Percentiles rank a stretch among this genome's conserved stretches.
Evolutionary conservation across 1,284 basidiomycete species (phyloP).

Genomic region (Tylopilus sp.): DNA sequence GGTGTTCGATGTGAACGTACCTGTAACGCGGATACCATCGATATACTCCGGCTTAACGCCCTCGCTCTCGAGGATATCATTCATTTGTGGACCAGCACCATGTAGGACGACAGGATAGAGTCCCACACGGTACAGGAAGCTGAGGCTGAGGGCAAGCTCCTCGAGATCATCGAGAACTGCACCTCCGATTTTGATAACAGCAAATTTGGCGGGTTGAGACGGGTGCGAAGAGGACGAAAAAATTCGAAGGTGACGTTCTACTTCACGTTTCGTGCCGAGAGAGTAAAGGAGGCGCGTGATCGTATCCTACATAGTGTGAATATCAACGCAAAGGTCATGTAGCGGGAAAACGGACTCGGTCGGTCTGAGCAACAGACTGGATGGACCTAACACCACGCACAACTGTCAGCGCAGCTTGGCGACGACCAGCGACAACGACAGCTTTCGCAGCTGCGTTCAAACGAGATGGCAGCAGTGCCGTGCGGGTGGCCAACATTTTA

Average conservation of each 20-base stretch:
- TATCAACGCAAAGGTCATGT: conserved; percentile 14
- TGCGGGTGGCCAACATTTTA: conserved; percentile 40
- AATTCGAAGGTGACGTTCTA: conserved; percentile 95
- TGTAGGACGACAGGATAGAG: conserved; percentile 96
- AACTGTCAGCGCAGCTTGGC: conserved; percentile 56
- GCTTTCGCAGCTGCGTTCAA: conserved; percentile 40
- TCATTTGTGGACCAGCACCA: conserved; percentile 95
- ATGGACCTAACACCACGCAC: conserved; percentile 46
- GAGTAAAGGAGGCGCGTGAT: conserved; percentile 95
- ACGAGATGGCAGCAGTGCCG: conserved; percentile 29
- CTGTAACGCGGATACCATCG: conserved; percentile 95
- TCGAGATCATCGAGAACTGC: conserved; percentile 92
- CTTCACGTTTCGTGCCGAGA: conserved; percentile 94
- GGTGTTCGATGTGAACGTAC: conserved; percentile 52
- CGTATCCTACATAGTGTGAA: conserved; percentile 80
- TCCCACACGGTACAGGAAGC: conserved; percentile 94
- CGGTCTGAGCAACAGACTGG: conserved; percentile 48
- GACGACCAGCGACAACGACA: conserved; percentile 59
- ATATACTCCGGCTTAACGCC: conserved; percentile 95
- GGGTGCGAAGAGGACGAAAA: conserved; percentile 91
- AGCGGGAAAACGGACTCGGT: conserved; percentile 38
- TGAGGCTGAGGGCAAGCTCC: conserved; percentile 91
- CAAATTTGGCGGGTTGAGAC: conserved; percentile 89
- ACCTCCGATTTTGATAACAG: conserved; percentile 95
- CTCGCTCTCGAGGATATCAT: conserved; percentile 90